phyloP scores from a whole-genome alignment of 768 basidiomycete genomes.

The Phanerochaete carnosa region DNA sequence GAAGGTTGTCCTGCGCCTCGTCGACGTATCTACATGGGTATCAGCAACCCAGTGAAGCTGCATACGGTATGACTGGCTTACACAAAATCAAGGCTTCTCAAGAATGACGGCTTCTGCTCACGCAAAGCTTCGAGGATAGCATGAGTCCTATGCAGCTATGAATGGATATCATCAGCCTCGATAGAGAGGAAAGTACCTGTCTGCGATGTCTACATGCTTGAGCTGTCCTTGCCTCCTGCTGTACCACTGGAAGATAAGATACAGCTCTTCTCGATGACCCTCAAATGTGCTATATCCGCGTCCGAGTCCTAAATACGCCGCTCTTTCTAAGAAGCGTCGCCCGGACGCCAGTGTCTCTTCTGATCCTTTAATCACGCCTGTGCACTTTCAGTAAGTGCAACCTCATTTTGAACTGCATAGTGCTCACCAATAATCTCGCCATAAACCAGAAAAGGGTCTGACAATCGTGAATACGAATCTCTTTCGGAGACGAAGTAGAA shows the following conservation, averaged over 20 bases:
- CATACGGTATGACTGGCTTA: conserved; percentile 25
- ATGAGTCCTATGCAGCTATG: conserved; percentile 42
- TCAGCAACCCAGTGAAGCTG: neutral
- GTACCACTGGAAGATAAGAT: conserved; percentile 53
- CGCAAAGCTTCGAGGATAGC: conserved; percentile 37
- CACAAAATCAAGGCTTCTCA: conserved; percentile 50
- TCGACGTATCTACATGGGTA: conserved; percentile 54
- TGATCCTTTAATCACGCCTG: conserved; percentile 65
- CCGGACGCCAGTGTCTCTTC: conserved; percentile 41
- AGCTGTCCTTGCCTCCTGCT: conserved; percentile 38
- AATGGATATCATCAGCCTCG: neutral
- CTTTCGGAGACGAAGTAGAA: neutral
- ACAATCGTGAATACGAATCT: neutral
- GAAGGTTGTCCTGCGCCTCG: conserved; percentile 69
- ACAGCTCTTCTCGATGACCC: conserved; percentile 45
- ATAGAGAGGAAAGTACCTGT: conserved; percentile 39
- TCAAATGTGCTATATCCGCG: conserved; percentile 45
- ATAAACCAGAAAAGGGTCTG: conserved; percentile 62
- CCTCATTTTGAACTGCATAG: neutral
- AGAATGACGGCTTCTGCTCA: conserved; percentile 30
- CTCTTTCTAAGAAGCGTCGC: conserved; percentile 36
- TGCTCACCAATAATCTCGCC: conserved; percentile 55
- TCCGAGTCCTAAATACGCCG: conserved; percentile 47
- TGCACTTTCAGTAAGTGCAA: neutral
- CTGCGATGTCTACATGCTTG: conserved; percentile 53